Percentiles rank a stretch among this genome's conserved stretches.
phyloP scores from a whole-genome alignment of 805 yeast genomes.

The Metschnikowia noctiluminum region DNA sequence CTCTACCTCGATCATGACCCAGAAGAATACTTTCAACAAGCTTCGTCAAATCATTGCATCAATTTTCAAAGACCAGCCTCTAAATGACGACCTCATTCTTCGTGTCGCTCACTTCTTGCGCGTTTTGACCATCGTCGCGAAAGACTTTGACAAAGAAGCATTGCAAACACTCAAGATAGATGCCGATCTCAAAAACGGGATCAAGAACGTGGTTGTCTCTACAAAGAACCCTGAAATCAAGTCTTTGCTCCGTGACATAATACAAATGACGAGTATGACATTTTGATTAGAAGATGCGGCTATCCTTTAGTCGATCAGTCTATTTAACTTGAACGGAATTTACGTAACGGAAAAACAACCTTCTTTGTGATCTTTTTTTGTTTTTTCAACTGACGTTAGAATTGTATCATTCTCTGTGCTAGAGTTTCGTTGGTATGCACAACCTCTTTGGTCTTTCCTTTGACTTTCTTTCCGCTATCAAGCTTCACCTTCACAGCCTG shows the following conservation, averaged over 20 bases:
- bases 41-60: conserved; percentile 20
- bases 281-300: neutral
- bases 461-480: conserved; percentile 40
- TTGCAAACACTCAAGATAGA: neutral
- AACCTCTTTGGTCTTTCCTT: conserved; percentile 18
- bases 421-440: conserved; percentile 21
- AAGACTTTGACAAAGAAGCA: neutral
- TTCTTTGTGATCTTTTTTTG: no score
- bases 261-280: conserved; percentile 10
- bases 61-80: conserved; percentile 24
- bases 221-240: conserved; percentile 6
- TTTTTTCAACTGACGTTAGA: conserved; percentile 15
- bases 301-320: no score
- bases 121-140: conserved; percentile 2
- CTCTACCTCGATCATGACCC: conserved; percentile 21
- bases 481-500: conserved; percentile 52
- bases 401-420: conserved; percentile 39
- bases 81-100: conserved; percentile 26
- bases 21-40: conserved; percentile 14
- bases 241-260: conserved; percentile 13
- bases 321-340: no score
- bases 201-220: conserved; percentile 1
- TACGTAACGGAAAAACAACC: no score
- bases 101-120: conserved; percentile 21
- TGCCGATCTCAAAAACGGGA: conserved; percentile 2